phyloP scores from a whole-genome alignment of 176 grass and related monocot genomes.

The Metroxylon sagu region DNA sequence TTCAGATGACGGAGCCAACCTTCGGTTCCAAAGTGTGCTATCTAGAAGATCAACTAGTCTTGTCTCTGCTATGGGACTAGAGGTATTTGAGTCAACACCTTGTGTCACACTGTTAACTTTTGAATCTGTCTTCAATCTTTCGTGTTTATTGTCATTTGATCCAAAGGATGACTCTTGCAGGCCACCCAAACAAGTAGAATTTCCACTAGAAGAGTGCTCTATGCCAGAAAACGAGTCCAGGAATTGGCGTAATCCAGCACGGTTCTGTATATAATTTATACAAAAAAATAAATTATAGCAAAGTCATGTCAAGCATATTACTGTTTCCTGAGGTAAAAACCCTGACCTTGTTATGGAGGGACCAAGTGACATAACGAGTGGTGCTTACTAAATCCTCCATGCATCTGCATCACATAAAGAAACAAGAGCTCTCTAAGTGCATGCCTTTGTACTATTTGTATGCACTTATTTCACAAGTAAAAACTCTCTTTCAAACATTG shows the following conservation, averaged over 20 bases:
- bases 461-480: neutral
- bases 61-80: slow-evolving; percentile 27
- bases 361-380: slow-evolving; percentile 95
- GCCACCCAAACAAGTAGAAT: slow-evolving; percentile 15
- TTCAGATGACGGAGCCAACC: slow-evolving; percentile 71
- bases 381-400: slow-evolving; percentile 96
- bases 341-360: slow-evolving; percentile 83
- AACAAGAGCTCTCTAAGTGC: no score
- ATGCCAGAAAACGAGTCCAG: slow-evolving; percentile 67
- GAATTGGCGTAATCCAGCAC: slow-evolving; percentile 68
- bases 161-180: slow-evolving; percentile 34
- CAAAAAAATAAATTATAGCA: slow-evolving; percentile 7
- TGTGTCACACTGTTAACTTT: slow-evolving; percentile 33
- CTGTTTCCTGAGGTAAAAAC: neutral
- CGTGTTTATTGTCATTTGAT: slow-evolving; percentile 34
- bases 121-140: slow-evolving; percentile 38
- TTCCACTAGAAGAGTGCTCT: slow-evolving; percentile 45
- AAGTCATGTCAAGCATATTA: neutral
- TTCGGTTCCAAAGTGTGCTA: slow-evolving; percentile 81
- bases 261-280: slow-evolving; percentile 42
- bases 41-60: slow-evolving; percentile 84
- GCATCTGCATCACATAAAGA: slow-evolving; percentile 37
- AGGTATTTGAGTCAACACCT: slow-evolving; percentile 40
- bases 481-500: neutral
- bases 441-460: no score